Percentiles rank a stretch among this genome's conserved stretches.
phyloP scores from a whole-genome alignment of 2,329 filamentous ascomycete species.

The Huntiella omanensis region DNA sequence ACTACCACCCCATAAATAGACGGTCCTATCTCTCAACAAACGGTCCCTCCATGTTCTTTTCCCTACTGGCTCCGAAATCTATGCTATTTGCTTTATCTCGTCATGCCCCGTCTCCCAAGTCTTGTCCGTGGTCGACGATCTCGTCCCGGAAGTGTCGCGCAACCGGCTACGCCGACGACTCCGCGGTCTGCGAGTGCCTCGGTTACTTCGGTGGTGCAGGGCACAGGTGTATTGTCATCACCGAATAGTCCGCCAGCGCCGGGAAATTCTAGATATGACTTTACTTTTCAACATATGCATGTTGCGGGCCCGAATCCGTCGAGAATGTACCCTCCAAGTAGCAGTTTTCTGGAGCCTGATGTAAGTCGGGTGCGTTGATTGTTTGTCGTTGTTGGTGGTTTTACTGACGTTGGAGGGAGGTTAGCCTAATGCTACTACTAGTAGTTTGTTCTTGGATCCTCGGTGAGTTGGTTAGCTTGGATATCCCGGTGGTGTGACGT shows the following conservation, averaged over 20 bases:
- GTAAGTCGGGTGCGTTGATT: slow-evolving; percentile 12
- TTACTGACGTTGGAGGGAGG: background rate
- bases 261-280: slow-evolving; percentile 14
- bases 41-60: too few species aligned
- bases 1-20: background rate
- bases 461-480: background rate
- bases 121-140: too few species aligned
- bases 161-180: slow-evolving; percentile 1
- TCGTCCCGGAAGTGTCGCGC: background rate
- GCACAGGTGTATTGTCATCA: too few species aligned
- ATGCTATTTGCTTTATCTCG: too few species aligned
- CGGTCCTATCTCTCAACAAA: too few species aligned
- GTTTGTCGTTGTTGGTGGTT: background rate
- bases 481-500: background rate
- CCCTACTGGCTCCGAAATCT: too few species aligned
- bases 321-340: slow-evolving; percentile 13
- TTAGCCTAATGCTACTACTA: background rate
- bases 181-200: background rate
- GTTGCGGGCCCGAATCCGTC: slow-evolving; percentile 10
- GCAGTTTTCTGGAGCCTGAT: slow-evolving; percentile 19
- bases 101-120: too few species aligned
- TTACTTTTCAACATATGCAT: slow-evolving; percentile 17
- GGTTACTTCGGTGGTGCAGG: background rate
- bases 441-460: too few species aligned
- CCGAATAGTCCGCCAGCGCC: background rate